These are phyloP conservation scores for Corymbia calophylla DNA, from an alignment of 441 rosid genomes.

Conservation along the genomic window DNA sequence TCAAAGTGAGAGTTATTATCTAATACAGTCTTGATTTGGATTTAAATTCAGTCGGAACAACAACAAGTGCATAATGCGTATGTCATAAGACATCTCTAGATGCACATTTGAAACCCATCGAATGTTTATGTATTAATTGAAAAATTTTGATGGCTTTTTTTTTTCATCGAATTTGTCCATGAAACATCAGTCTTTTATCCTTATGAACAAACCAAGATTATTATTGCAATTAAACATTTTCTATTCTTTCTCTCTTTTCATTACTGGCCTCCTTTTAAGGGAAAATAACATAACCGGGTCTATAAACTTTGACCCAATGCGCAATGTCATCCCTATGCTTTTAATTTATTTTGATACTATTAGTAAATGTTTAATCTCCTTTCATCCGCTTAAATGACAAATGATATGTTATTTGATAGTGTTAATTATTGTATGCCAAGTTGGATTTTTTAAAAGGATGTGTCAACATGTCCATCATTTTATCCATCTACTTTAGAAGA, in stretches of 20 bases:
- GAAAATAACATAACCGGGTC: neutral
- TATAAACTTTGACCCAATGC: no score
- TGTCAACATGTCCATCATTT: neutral
- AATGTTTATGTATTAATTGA: neutral
- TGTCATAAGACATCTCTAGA: neutral
- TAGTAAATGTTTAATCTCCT: neutral
- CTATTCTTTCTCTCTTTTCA: neutral
- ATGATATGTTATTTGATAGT: neutral
- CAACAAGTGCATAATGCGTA: fast-evolving
- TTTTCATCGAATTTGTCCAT: neutral
- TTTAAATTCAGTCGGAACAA: neutral
- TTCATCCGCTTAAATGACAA: neutral
- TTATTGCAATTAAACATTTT: neutral
- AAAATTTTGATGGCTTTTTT: neutral
- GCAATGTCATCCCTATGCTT: fast-evolving
- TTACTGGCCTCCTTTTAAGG: fast-evolving
- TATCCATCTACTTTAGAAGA: neutral
- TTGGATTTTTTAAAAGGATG: no score
- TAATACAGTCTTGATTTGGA: neutral
- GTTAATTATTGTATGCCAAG: neutral
- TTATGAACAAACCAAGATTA: neutral
- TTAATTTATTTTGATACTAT: neutral
- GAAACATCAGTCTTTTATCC: neutral
- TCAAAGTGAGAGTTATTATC: neutral
- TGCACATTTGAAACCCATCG: neutral